Evolutionary conservation across 805 yeast genomes (phyloP).

Genomic region (Danielia reshetovae): DNA sequence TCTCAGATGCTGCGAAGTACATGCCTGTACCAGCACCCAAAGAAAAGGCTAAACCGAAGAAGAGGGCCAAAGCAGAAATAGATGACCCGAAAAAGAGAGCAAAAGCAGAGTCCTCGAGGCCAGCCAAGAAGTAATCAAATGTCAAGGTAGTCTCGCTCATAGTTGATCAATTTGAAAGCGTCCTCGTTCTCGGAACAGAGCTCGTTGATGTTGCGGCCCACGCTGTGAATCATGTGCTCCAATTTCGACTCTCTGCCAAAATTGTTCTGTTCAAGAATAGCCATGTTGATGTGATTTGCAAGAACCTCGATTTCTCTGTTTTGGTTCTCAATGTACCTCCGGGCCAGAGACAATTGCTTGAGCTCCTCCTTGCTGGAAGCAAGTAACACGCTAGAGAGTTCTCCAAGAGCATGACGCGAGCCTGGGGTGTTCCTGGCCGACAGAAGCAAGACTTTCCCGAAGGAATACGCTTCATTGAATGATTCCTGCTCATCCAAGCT

Average conservation of each 20-base stretch:
- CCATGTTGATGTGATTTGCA: constrained; percentile 19
- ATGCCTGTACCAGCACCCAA: constrained; percentile 1
- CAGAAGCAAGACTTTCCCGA: constrained; percentile 9
- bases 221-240: constrained; percentile 28
- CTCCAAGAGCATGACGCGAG: constrained; percentile 2
- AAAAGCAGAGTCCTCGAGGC: too few species aligned
- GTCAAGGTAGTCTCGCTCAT: constrained; percentile 33
- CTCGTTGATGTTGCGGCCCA: constrained; percentile 25
- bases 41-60: background rate
- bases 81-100: constrained; percentile 1
- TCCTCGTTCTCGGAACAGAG: constrained; percentile 31
- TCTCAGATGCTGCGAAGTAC: background rate
- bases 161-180: constrained; percentile 33
- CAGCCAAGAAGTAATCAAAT: constrained; percentile 9
- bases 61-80: background rate
- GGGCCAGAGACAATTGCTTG: constrained; percentile 8
- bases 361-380: constrained; percentile 4
- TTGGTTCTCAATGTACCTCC: constrained; percentile 16
- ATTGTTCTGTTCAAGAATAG: constrained; percentile 22
- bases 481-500: constrained; percentile 8
- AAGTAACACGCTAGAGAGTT: constrained; percentile 11
- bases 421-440: background rate
- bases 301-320: constrained; percentile 20
- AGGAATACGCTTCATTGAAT: constrained; percentile 17
- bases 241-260: constrained; percentile 26